Conservation (phyloP, 2,329 filamentous ascomycete species). For the Aspergillus hiratsukae region DNA sequence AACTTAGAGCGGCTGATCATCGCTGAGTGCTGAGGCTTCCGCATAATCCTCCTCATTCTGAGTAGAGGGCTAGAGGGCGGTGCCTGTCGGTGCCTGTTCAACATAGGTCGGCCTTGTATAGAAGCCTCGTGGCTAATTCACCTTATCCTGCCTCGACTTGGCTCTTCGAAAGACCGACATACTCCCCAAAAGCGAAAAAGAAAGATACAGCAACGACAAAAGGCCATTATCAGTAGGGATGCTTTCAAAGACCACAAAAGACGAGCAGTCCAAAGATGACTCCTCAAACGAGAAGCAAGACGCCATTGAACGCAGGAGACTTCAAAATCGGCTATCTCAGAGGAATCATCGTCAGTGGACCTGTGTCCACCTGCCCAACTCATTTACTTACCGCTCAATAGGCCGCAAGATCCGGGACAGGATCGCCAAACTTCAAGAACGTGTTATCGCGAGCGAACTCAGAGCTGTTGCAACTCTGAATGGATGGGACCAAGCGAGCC, state of each 20-base stretch:
- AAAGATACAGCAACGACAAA: neutral
- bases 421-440: conserved; percentile 32
- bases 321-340: conserved; percentile 32
- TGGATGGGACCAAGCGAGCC: conserved; percentile 22
- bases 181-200: neutral
- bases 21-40: neutral
- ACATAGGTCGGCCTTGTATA: neutral
- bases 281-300: conserved; percentile 21
- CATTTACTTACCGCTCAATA: conserved; percentile 4
- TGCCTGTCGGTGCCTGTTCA: neutral
- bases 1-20: neutral
- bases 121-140: neutral
- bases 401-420: conserved; percentile 32
- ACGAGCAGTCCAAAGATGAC: conserved; percentile 7
- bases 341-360: conserved; percentile 27
- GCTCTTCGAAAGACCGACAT: neutral
- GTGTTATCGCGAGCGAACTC: conserved; percentile 31
- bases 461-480: conserved; percentile 25
- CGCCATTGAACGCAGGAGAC: conserved; percentile 25
- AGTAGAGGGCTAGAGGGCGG: neutral
- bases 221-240: neutral
- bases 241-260: conserved; percentile 7
- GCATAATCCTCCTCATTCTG: neutral
- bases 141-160: neutral
- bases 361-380: too few species aligned